These are phyloP conservation scores for Balansia obtecta DNA, from an alignment of 2,329 filamentous ascomycete species.

Conservation along the genomic window DNA sequence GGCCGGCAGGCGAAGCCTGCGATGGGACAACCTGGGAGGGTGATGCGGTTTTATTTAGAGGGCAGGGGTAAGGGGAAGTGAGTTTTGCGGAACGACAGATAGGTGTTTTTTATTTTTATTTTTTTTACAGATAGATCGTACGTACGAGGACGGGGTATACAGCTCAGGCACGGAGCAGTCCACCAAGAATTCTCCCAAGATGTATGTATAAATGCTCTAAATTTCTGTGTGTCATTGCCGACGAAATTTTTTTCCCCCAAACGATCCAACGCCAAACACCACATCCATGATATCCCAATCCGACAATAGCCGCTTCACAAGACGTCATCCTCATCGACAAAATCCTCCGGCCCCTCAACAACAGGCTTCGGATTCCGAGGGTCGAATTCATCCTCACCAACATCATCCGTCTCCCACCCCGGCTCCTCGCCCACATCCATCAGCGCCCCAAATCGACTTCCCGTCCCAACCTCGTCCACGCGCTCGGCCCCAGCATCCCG, in stretches of 20 bases:
- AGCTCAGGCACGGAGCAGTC: too few species aligned
- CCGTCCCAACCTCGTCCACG: constrained; percentile 10
- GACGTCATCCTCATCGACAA: constrained; percentile 3
- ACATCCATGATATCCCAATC: background rate
- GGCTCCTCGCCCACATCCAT: constrained; percentile 14
- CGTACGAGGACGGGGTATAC: too few species aligned
- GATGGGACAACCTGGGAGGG: constrained; percentile 31
- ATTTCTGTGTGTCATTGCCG: too few species aligned
- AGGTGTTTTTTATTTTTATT: background rate
- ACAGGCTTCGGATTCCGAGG: background rate
- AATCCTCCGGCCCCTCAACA: background rate
- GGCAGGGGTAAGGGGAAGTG: constrained; percentile 12
- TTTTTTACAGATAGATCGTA: background rate
- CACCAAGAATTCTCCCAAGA: background rate
- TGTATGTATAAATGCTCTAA: background rate
- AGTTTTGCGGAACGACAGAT: background rate
- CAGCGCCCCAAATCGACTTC: constrained; percentile 8
- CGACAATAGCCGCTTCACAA: background rate
- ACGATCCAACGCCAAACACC: background rate
- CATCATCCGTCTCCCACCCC: constrained; percentile 21
- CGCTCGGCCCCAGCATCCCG: constrained; percentile 16
- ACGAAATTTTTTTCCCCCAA: background rate
- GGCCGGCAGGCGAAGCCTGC: constrained; percentile 31
- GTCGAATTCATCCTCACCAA: constrained; percentile 11
- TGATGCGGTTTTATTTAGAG: constrained; percentile 32